These are phyloP conservation scores for Scytalidium lignicola DNA, from an alignment of 2,329 filamentous ascomycete genomes.

Conservation along the genomic window DNA sequence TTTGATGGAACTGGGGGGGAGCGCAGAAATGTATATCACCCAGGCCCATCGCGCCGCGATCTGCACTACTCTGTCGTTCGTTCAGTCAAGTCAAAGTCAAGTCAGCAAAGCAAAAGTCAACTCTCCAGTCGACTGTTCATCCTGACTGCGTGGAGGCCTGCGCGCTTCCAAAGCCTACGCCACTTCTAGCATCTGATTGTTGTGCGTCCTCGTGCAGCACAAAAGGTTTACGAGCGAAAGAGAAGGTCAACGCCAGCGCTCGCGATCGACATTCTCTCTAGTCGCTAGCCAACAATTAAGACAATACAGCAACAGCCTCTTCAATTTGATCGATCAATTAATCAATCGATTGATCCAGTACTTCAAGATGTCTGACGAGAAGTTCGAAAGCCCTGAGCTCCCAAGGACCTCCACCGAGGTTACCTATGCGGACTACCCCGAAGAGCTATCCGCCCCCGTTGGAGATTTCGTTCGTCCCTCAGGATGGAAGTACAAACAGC, in stretches of 20 bases:
- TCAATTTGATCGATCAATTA: not conserved
- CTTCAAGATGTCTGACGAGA: not conserved
- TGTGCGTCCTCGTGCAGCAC: too few relatives aligned
- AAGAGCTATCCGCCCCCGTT: not conserved
- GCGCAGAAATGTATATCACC: not conserved
- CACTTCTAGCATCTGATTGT: not conserved
- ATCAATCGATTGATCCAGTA: not conserved
- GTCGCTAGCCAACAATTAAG: too few relatives aligned
- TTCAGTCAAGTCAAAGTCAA: not conserved
- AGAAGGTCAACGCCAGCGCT: not conserved
- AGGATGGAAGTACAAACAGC: slow-evolving; percentile 65
- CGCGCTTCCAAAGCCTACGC: not conserved
- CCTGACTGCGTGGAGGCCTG: not conserved
- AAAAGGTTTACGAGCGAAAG: not conserved
- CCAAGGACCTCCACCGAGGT: slow-evolving; percentile 1
- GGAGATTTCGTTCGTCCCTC: slow-evolving; percentile 30
- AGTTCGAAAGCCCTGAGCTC: not conserved
- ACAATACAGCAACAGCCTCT: not conserved
- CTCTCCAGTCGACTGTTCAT: not conserved
- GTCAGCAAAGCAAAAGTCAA: not conserved
- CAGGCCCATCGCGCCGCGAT: not conserved
- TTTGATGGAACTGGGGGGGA: not conserved
- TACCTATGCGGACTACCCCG: not conserved
- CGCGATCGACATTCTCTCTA: too few relatives aligned
- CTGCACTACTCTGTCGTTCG: not conserved